phyloP scores from a whole-genome alignment of 169 alveolate species.

The Eimeria praecox region DNA sequence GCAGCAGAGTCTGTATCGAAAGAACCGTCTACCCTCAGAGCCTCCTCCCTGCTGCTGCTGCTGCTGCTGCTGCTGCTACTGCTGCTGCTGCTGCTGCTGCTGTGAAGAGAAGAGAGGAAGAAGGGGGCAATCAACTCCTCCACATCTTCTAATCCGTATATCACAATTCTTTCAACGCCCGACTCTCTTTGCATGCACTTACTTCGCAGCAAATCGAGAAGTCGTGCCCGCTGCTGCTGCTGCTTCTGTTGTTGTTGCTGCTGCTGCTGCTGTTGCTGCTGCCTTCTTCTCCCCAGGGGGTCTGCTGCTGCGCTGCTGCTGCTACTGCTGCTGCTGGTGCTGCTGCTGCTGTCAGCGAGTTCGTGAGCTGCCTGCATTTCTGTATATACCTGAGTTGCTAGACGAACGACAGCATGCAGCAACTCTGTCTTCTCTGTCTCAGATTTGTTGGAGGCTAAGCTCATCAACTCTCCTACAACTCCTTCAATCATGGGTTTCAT shows the following conservation, averaged over 20 bases:
- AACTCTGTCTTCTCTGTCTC: slow-evolving; percentile 33
- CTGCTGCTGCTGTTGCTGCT: slow-evolving; percentile 11
- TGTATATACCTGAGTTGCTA: slow-evolving; percentile 2
- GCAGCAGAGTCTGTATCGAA: not conserved
- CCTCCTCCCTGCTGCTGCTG: not conserved
- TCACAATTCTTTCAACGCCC: not conserved
- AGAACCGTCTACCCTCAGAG: not conserved
- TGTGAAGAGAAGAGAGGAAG: slow-evolving; percentile 24
- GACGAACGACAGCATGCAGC: slow-evolving; percentile 57
- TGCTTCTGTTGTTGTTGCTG: slow-evolving; percentile 9
- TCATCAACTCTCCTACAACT: slow-evolving; percentile 28
- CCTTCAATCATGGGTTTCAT: slow-evolving; percentile 37
- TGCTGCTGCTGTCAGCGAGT: not conserved
- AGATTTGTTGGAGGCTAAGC: not conserved
- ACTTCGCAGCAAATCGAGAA: slow-evolving; percentile 8
- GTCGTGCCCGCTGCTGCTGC: slow-evolving; percentile 10
- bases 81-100: slow-evolving; percentile 44
- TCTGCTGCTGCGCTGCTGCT: slow-evolving; percentile 17
- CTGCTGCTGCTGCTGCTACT: slow-evolving; percentile 11
- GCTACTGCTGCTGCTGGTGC: slow-evolving; percentile 7
- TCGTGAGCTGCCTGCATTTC: slow-evolving; percentile 5
- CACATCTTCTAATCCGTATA: slow-evolving; percentile 48
- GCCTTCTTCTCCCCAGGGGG: not conserved
- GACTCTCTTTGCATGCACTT: not conserved
- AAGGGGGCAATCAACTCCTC: slow-evolving; percentile 65